Conservation (phyloP, 129 eudicot genomes). For the Flaveria brownii region DNA sequence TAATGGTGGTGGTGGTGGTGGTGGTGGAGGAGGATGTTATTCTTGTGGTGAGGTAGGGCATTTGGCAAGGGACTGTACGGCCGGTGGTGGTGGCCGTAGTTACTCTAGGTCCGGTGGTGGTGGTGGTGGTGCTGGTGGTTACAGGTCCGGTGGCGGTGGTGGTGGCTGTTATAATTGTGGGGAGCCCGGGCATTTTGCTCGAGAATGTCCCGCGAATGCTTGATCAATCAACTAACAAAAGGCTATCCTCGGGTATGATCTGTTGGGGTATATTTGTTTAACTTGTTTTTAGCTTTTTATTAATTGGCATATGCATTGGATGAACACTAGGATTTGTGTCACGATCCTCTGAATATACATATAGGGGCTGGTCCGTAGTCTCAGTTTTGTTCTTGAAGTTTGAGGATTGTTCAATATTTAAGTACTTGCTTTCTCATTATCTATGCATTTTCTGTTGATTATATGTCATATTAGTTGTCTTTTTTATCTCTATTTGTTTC, state of each 20-base stretch:
- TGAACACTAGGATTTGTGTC: not conserved
- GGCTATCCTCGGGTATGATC: not conserved
- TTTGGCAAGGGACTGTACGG: slow-evolving; percentile 42
- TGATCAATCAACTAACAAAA: slow-evolving; percentile 19
- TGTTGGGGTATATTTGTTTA: slow-evolving; percentile 20
- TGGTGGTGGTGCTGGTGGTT: slow-evolving; percentile 19
- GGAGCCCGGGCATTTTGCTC: slow-evolving; percentile 47
- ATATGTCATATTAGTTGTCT: not conserved
- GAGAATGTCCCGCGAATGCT: slow-evolving; percentile 42
- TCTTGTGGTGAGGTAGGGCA: slow-evolving; percentile 42
- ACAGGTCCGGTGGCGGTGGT: slow-evolving; percentile 16
- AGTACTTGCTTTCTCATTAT: not conserved
- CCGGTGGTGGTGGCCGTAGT: slow-evolving; percentile 29
- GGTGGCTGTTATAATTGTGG: slow-evolving; percentile 44
- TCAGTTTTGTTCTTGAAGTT: slow-evolving; percentile 13
- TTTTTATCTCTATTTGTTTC: not conserved
- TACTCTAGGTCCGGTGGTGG: slow-evolving; percentile 26
- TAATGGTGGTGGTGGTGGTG: not conserved
- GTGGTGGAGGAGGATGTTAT: slow-evolving; percentile 40
- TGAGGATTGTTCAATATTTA: not conserved
- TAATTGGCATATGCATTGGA: slow-evolving; percentile 13
- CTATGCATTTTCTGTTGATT: not conserved
- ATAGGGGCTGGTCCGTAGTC: slow-evolving; percentile 16
- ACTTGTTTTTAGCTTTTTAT: slow-evolving; percentile 4
- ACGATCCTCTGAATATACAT: slow-evolving; percentile 17